Percentiles rank a stretch among this genome's conserved stretches.
phyloP scores from a whole-genome alignment of 805 yeast species.

The Brettanomyces anomalus region DNA sequence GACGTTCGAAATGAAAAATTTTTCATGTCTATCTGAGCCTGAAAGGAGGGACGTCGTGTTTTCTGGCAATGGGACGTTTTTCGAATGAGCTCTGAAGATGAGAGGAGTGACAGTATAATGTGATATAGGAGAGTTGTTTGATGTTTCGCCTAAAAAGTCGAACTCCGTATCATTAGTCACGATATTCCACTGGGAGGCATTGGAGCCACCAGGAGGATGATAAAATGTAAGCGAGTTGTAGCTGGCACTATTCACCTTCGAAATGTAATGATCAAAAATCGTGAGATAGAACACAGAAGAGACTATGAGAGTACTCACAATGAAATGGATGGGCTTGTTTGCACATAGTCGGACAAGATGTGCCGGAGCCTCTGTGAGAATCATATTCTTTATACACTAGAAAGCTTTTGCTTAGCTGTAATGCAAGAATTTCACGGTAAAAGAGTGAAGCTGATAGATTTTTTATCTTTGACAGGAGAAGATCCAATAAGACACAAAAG shows the following conservation, averaged over 20 bases:
- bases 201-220: conserved; percentile 26
- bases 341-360: conserved; percentile 45
- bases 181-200: conserved; percentile 38
- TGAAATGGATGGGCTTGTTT: conserved; percentile 77
- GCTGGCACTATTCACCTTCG: conserved; percentile 8
- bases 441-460: too few relatives aligned
- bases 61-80: conserved; percentile 24
- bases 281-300: conserved; percentile 78
- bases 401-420: too few relatives aligned
- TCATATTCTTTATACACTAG: neutral
- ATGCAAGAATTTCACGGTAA: too few relatives aligned
- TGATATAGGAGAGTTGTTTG: neutral
- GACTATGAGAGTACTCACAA: conserved; percentile 58
- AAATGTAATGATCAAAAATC: conserved; percentile 55
- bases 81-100: conserved; percentile 35
- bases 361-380: conserved; percentile 20
- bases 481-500: too few relatives aligned
- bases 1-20: conserved; percentile 28
- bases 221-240: conserved; percentile 23
- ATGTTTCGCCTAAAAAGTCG: neutral
- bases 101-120: conserved; percentile 47
- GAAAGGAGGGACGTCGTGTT: conserved; percentile 29
- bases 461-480: too few relatives aligned
- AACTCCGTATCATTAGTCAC: conserved; percentile 31
- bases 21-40: conserved; percentile 33